These are phyloP conservation scores for Aspergillus puulaauensis DNA, from an alignment of 2,329 filamentous ascomycete genomes.

Conservation along the genomic window DNA sequence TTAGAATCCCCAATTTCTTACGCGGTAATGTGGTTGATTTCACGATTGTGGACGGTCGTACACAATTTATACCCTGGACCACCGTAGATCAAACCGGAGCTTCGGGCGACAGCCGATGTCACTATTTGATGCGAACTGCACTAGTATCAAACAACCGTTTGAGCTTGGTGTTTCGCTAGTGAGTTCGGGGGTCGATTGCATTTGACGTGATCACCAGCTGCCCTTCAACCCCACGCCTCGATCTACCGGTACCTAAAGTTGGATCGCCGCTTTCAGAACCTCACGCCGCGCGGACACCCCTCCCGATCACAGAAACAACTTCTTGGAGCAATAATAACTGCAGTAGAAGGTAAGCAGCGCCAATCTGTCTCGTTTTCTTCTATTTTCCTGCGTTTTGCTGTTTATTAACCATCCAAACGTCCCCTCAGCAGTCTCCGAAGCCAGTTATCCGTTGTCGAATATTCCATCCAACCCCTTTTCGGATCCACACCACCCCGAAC, in stretches of 20 bases:
- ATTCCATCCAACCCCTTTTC: slow-evolving; percentile 3
- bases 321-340: not conserved
- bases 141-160: no score
- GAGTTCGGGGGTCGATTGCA: not conserved
- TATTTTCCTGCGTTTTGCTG: not conserved
- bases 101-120: no score
- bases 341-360: slow-evolving; percentile 8
- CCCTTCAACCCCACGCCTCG: slow-evolving; percentile 12
- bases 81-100: no score
- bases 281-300: slow-evolving; percentile 7
- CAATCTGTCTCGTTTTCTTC: not conserved
- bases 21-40: no score
- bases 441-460: not conserved
- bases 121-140: no score
- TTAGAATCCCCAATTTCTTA: no score
- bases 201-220: not conserved
- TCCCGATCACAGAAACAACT: slow-evolving; percentile 13
- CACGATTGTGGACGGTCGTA: no score
- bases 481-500: not conserved
- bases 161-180: not conserved
- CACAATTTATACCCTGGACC: no score
- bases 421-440: not conserved
- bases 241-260: not conserved
- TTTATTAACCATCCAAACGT: not conserved
- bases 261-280: slow-evolving; percentile 19